phyloP scores from a whole-genome alignment of 371 early-diverging fungal species.

The Mortierella sp. region DNA sequence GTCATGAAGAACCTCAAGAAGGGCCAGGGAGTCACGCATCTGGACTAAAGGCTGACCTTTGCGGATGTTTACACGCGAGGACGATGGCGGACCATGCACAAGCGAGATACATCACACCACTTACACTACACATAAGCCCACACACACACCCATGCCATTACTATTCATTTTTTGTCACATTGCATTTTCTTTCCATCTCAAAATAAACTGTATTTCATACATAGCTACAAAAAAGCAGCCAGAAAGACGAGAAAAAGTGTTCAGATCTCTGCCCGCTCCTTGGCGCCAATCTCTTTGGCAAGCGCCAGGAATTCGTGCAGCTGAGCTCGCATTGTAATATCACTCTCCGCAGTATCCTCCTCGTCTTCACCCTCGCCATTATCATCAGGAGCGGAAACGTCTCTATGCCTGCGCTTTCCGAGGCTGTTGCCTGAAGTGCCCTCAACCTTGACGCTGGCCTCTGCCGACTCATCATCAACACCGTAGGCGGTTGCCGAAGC shows the following conservation, averaged over 20 bases:
- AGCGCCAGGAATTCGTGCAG: background rate
- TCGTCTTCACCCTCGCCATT: background rate
- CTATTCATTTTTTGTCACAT: conserved; percentile 9
- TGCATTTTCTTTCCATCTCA: conserved; percentile 1
- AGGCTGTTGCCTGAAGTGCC: background rate
- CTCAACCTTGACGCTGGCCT: background rate
- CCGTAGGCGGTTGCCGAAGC: background rate
- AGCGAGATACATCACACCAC: too few species aligned
- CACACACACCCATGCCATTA: conserved; percentile 1
- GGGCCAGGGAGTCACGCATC: conserved; percentile 48
- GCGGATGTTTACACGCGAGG: background rate
- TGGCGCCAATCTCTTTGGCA: background rate
- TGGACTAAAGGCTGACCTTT: conserved; percentile 37
- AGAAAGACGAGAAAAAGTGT: background rate
- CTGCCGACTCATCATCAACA: background rate
- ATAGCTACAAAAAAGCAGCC: background rate
- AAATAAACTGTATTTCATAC: conserved; percentile 6
- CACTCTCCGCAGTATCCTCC: background rate
- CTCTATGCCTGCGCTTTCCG: background rate
- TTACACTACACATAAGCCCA: background rate
- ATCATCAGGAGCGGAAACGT: background rate
- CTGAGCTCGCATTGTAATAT: background rate
- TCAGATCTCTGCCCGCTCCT: background rate
- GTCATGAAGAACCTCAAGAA: conserved; percentile 66
- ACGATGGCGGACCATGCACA: background rate